phyloP scores from a whole-genome alignment of 1,284 basidiomycete species.

The Pseudozyma sp. region DNA sequence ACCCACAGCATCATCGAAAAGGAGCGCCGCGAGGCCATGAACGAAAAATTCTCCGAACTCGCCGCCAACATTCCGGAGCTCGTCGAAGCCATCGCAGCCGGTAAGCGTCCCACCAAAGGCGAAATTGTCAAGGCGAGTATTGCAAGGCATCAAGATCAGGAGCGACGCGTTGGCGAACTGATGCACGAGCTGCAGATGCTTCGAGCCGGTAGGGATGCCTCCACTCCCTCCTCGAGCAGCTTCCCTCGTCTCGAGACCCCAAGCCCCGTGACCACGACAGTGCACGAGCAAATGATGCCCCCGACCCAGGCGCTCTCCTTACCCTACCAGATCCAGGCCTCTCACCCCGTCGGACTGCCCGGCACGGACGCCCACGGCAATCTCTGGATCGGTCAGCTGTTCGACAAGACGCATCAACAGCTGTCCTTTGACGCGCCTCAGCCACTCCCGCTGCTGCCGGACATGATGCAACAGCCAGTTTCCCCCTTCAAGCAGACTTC shows the following conservation, averaged over 20 bases:
- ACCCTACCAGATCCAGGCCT: constrained; percentile 37
- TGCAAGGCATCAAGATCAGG: constrained; percentile 41
- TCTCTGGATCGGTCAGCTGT: constrained; percentile 44
- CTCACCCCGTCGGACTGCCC: constrained; percentile 26
- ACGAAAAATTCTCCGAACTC: constrained; percentile 48
- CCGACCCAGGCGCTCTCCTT: constrained; percentile 14
- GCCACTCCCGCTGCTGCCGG: constrained; percentile 22
- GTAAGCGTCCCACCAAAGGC: constrained; percentile 49
- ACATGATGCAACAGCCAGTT: constrained; percentile 27
- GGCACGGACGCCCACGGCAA: constrained; percentile 11
- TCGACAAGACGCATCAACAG: constrained; percentile 27
- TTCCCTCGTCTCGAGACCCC: constrained; percentile 18
- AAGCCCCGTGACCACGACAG: constrained; percentile 3
- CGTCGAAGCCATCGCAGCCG: constrained; percentile 33
- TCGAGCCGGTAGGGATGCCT: constrained; percentile 11
- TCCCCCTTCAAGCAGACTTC: constrained; percentile 49
- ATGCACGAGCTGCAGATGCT: constrained; percentile 38
- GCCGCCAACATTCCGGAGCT: constrained; percentile 48
- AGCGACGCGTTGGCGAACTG: constrained; percentile 36
- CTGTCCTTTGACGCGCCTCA: constrained; percentile 12
- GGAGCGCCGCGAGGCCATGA: constrained; percentile 51
- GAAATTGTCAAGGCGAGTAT: constrained; percentile 56
- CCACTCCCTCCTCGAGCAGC: neutral
- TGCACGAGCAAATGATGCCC: constrained; percentile 18
- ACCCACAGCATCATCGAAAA: constrained; percentile 53